phyloP scores from a whole-genome alignment of 2,329 filamentous ascomycete species.

The Drechslerella dactyloides region DNA sequence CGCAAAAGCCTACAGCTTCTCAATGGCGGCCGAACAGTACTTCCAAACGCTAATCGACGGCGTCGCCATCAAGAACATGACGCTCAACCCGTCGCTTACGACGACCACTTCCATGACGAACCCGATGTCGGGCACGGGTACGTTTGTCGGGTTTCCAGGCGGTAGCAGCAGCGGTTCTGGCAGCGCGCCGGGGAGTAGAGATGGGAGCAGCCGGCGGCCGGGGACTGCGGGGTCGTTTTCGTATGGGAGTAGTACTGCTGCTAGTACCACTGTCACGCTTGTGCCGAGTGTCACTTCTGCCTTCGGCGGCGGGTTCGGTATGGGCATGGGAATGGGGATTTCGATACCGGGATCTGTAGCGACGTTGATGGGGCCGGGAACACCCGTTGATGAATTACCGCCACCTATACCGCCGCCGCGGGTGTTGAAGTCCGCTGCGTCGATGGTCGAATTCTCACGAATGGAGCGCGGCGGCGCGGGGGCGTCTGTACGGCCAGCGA shows the following conservation, averaged over 20 bases:
- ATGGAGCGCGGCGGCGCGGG: constrained; percentile 39
- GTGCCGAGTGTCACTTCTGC: constrained; percentile 9
- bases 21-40: constrained; percentile 53
- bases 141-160: neutral
- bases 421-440: constrained; percentile 38
- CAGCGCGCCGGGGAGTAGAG: constrained; percentile 31
- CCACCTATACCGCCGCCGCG: constrained; percentile 13
- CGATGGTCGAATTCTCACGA: constrained; percentile 47
- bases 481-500: constrained; percentile 15
- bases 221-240: constrained; percentile 43
- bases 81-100: neutral
- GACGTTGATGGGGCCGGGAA: constrained; percentile 18
- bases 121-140: neutral
- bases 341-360: constrained; percentile 12
- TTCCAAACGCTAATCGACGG: constrained; percentile 52
- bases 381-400: constrained; percentile 13
- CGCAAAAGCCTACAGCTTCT: constrained; percentile 54
- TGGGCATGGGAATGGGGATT: neutral
- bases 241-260: constrained; percentile 14
- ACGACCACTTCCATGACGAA: no score
- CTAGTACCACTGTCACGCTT: constrained; percentile 19
- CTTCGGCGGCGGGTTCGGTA: neutral
- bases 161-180: neutral
- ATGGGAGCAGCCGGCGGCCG: constrained; percentile 34
- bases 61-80: constrained; percentile 43